These are phyloP conservation scores for Talaromyces adpressus DNA, from an alignment of 495 filamentous ascomycete species.

Conservation along the genomic window DNA sequence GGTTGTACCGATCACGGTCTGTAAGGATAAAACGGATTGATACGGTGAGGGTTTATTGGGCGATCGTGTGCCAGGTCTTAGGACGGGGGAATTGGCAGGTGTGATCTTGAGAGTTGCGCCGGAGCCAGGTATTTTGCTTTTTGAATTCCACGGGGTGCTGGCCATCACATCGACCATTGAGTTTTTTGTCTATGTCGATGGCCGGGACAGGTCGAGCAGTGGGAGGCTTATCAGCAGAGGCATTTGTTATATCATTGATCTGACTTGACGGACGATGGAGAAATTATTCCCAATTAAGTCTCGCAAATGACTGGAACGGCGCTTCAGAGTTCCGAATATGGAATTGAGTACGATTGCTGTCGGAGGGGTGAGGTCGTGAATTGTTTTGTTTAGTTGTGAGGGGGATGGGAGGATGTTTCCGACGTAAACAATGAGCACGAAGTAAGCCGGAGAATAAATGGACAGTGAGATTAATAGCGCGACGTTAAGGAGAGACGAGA, in stretches of 20 bases:
- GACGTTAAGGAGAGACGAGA: background rate
- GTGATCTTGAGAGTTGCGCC: slow-evolving; percentile 59
- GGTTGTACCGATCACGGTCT: slow-evolving; percentile 83
- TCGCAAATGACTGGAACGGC: background rate
- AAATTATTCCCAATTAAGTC: background rate
- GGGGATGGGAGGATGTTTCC: background rate
- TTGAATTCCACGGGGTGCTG: slow-evolving; percentile 27
- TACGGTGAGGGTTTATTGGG: slow-evolving; percentile 45
- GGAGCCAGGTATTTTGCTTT: slow-evolving; percentile 29
- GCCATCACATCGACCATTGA: slow-evolving; percentile 28
- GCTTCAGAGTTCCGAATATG: background rate
- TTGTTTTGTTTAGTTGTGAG: background rate
- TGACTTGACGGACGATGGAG: background rate
- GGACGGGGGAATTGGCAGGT: slow-evolving; percentile 69
- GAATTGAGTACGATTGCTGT: background rate
- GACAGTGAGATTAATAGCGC: background rate
- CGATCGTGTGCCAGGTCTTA: slow-evolving; percentile 54
- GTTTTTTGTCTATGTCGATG: slow-evolving; percentile 4
- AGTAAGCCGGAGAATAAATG: background rate
- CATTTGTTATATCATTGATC: background rate
- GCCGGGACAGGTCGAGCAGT: slow-evolving; percentile 7
- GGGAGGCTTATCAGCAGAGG: background rate
- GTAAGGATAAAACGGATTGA: slow-evolving; percentile 57
- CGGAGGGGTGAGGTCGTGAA: background rate
- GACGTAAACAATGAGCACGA: background rate